Base-by-base conservation (phyloP, 306 rosid species). In the Vicia sativa region DNA sequence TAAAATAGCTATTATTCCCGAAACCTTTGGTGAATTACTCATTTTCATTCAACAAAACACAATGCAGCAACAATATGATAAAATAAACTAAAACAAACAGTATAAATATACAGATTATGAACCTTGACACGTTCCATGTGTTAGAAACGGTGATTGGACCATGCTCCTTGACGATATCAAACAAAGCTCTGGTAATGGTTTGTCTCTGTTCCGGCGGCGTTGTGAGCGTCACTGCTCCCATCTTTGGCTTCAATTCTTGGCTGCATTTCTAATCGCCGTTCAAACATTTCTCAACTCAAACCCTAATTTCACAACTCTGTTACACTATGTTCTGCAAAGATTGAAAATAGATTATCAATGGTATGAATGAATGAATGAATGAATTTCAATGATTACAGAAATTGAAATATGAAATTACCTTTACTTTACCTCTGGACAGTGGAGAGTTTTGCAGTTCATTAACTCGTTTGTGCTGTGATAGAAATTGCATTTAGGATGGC, bases 111-210 rank as follows among this genome's bases (percentile, higher is more conserved):
- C n/a, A n/a, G 23, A 49, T 49, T 49, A 8, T 1, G 16, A 43
- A 91, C 97, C 92, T 91, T 71, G 65, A 81, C 86, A 45, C 75
- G 98, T 48, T 87, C 89, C 98, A 92, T 28, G 96, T 84, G 66
- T 92, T 77, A 5, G 82, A 55, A 62, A 92, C 82, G 25, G 93
- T 92, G 75, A 92, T 82, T 28, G 98, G 96, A 73, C 98, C 96
- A 18, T 92, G 91, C 60, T 89, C 96, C 87, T 79, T 87, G 4
- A 92, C 86, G 11, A 92, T 69, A 68, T 90, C 96, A 44, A 87
- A 87, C 46, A 92, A 78, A 50, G 52, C 78, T 35, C 95, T 77
- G 1, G 96, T 84, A 64, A 87, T 92, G 28, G 93, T 87, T 60
- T 84, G 86, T 26, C 91, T 81, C 67, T 89, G 92, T 86, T 92